Base-by-base conservation (phyloP, 2,329 filamentous ascomycete species). In the Epichloe scottii region DNA sequence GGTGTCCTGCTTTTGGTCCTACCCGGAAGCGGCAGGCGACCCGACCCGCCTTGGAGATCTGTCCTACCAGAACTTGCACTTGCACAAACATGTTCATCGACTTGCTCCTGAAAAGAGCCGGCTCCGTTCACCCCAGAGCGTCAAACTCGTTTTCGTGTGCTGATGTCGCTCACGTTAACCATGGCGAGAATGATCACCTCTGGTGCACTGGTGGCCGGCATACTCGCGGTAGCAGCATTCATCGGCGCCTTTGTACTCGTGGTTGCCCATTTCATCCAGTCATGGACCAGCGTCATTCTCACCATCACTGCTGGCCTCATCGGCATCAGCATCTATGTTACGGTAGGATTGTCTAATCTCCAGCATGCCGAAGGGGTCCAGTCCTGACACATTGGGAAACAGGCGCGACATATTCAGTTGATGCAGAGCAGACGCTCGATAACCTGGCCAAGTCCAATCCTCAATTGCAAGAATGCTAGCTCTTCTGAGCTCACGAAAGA, bases 391-490 rank as follows among this genome's bases (percentile, higher is more conserved):
- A 5, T 42, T 8, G 11, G 21, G 4, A 42, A 39, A 8, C 43
- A 66, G 66, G 55, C 59, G 12, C 60, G 65, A 1, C 66, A 67
- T 47, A 53, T 62, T 2, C 62, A 66, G 19, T 48, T 69, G 11
- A 17, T 55, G 10, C 52, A 44, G 0, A 55, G 41, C 1, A 63
- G 60, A n/a, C 56, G 57, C 35, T 17, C 49, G n/a, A 46, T 39
- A n/a, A 51, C 44, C 41, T 57, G 55, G 57, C 47, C 58, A 11
- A 46, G 51, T 7, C 38, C 23, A 10, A 26, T 48, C 7, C 33
- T 23, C 15, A 26, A 6, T 14, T 17, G 39, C 26, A 33, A 17
- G 37, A 35, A 40, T 17, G n/a, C 10, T 17, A 35, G n/a, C 5
- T 15, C 37, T 37, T n/a, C 10, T 8, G 4, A 7, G 26, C n/a